Evolutionary conservation across 768 basidiomycete species (phyloP).

Genomic region (Tremella fuciformis): DNA sequence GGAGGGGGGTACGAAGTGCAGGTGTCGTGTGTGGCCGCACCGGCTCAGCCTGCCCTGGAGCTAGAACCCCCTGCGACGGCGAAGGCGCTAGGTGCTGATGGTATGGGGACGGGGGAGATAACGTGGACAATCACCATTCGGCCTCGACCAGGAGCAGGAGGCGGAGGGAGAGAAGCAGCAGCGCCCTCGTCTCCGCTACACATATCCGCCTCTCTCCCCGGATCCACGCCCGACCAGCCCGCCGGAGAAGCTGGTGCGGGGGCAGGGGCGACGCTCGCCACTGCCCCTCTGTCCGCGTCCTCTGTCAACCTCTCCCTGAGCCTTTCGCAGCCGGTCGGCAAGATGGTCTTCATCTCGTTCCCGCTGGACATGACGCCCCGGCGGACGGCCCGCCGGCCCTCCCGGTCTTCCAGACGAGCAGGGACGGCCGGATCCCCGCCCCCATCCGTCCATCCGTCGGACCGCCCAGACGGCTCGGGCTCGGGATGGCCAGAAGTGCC

Average conservation of each 20-base stretch:
- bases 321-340: slow-evolving; percentile 40
- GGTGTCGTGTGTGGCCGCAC: slow-evolving; percentile 2
- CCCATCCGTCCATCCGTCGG: no score
- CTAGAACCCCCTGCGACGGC: no score
- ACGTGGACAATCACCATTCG: slow-evolving; percentile 63
- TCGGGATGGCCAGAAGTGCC: no score
- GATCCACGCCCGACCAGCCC: no score
- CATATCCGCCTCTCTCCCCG: slow-evolving; percentile 8
- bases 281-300: slow-evolving; percentile 31
- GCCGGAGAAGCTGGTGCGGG: no score
- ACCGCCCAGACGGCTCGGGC: no score
- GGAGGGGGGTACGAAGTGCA: slow-evolving; percentile 5
- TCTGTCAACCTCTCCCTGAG: slow-evolving; percentile 44
- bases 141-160: neutral
- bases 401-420: neutral
- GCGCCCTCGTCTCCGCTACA: slow-evolving; percentile 17
- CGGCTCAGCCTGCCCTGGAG: no score
- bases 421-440: no score
- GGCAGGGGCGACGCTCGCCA: neutral
- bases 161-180: neutral
- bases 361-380: slow-evolving; percentile 32
- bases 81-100: no score
- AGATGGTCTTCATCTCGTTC: slow-evolving; percentile 44
- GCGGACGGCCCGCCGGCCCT: slow-evolving; percentile 14
- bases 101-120: slow-evolving; percentile 52